phyloP scores from a whole-genome alignment of 2,329 filamentous ascomycete genomes.

The Aspergillus intermedius region DNA sequence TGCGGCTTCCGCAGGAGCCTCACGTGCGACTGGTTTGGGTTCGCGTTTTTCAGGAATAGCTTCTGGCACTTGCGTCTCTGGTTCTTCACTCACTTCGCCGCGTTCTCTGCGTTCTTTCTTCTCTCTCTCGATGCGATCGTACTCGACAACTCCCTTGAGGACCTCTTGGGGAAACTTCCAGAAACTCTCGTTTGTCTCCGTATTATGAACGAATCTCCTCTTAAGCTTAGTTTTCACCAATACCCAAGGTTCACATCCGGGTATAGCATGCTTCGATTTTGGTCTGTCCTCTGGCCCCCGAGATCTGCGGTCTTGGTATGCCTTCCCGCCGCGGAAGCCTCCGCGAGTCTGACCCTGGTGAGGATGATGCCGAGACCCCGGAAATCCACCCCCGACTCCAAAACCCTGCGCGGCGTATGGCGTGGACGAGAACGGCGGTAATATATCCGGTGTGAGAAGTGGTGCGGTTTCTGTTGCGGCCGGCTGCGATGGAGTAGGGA shows the following conservation, averaged over 20 bases:
- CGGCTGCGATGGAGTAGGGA: constrained; percentile 16
- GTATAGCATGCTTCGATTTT: constrained; percentile 70
- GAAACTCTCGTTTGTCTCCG: constrained; percentile 76
- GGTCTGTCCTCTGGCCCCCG: constrained; percentile 73
- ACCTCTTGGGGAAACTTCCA: constrained; percentile 92
- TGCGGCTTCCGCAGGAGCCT: constrained; percentile 30
- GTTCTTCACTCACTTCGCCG: constrained; percentile 20
- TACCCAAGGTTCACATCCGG: constrained; percentile 78
- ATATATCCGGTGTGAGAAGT: constrained; percentile 26
- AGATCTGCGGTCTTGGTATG: constrained; percentile 54
- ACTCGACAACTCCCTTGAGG: constrained; percentile 64
- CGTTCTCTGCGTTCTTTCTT: constrained; percentile 53
- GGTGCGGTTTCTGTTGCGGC: constrained; percentile 25
- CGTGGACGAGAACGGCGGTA: constrained; percentile 32
- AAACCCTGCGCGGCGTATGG: constrained; percentile 25
- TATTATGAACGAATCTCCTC: constrained; percentile 84
- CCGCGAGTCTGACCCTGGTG: constrained; percentile 41
- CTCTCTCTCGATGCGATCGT: constrained; percentile 65
- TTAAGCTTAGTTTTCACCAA: constrained; percentile 89
- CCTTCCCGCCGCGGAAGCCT: constrained; percentile 45
- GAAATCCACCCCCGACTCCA: constrained; percentile 7
- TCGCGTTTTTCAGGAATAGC: constrained; percentile 5
- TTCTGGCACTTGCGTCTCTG: constrained; percentile 13
- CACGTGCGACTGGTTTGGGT: constrained; percentile 11
- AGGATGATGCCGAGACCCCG: constrained; percentile 25